Base-by-base conservation (phyloP, 495 filamentous ascomycete genomes). In the Daldinia concentrica region DNA sequence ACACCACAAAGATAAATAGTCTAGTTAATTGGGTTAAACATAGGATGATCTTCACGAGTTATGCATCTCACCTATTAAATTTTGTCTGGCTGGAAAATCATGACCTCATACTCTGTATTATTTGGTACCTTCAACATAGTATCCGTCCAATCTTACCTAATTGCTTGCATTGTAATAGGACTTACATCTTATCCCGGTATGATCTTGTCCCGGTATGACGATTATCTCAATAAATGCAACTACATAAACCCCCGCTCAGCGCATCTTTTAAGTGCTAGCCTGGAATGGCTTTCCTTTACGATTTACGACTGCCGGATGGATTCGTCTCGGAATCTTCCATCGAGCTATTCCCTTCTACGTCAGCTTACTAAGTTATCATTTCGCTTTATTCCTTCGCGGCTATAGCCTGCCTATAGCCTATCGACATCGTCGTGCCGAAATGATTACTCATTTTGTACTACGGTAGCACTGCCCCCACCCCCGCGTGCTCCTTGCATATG, bases 321-420 rank as follows among this genome's bases (percentile, higher is more conserved):
- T 48, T 48, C 9, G 43, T 48, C 9, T 48, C 43, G 17, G 19
- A 5, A 48, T 48, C n/a, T 48, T 48, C 43, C 17, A 48, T 26
- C 24, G 15, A 54, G 8, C 14, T 30, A n/a, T 54, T 29, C 50
- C 12, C 15, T 30, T 54, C 0, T 30, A 54, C 27, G 27, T 54
- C 24, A 54, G 50, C 24, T 54, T 54, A 54, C 43, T 54, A 54
- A 54, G 26, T 27, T n/a, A 30, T 54, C 27, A 30, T 30, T 54
- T 54, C 50, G 17, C 15, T 29, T 15, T 54, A 24, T 54, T 54
- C 50, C 50, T 54, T 30, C 27, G 24, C 15, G 27, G 1, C 6
- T n/a, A n/a, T 54, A 30, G 50, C 9, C 24, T 15, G 15, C 27
- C 6, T 29, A 52, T 52, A 30, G 14, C 14, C 14, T 54, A 54